A percentile compares a stretch with the other conserved stretches of the same genome.
Evolutionary conservation across 305 asterid species (phyloP).

Genomic region (Fraxinus xanthoxyloides): DNA sequence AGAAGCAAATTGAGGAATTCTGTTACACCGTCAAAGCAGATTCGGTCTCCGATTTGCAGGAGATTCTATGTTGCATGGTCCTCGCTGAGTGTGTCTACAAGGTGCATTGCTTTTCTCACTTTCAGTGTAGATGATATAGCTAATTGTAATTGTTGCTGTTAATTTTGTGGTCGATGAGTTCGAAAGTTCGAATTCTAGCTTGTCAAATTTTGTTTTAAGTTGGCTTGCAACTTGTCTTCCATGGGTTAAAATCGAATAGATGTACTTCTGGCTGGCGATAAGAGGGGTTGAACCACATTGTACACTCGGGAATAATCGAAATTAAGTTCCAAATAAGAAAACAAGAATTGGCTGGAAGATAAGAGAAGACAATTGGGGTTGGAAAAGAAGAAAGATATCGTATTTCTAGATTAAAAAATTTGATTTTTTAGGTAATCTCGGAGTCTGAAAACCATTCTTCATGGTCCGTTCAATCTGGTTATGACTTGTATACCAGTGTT

Average conservation of each 20-base stretch:
- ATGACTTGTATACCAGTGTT: background rate
- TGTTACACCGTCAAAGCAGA: slow-evolving; percentile 85
- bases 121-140: background rate
- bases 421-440: background rate
- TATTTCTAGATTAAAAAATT: background rate
- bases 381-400: background rate
- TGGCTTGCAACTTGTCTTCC: slow-evolving; percentile 5
- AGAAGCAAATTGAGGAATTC: slow-evolving; percentile 76
- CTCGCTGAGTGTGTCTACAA: slow-evolving; percentile 95
- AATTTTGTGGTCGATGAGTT: slow-evolving; percentile 12
- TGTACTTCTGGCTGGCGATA: slow-evolving; percentile 3
- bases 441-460: background rate
- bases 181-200: background rate
- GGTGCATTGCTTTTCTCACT: slow-evolving; percentile 37
- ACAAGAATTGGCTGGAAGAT: background rate
- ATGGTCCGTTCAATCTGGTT: background rate
- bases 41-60: slow-evolving; percentile 84
- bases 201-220: background rate
- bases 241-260: background rate
- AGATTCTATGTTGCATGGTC: slow-evolving; percentile 94
- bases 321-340: slow-evolving; percentile 2
- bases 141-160: background rate
- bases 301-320: background rate
- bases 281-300: background rate
- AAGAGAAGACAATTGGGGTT: slow-evolving; percentile 3